Evolutionary conservation across 2,329 filamentous ascomycete species (phyloP).

Genomic region (Colletotrichum gigasporum): DNA sequence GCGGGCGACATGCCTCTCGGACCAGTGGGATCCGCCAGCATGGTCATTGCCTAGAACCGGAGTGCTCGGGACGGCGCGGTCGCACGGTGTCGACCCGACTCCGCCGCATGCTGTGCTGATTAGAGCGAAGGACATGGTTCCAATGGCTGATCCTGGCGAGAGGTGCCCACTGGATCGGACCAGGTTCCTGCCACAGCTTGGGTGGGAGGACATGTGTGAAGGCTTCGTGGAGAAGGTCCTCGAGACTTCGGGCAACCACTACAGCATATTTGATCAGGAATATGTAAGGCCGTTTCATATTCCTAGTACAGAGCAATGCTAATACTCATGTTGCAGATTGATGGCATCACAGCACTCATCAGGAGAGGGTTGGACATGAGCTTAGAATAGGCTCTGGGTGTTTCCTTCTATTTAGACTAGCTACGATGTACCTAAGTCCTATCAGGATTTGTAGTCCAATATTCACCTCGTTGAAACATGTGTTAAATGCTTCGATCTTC

Average conservation of each 20-base stretch:
- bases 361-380: conserved; percentile 6
- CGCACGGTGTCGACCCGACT: background rate
- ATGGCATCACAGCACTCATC: conserved; percentile 9
- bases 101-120: conserved; percentile 17
- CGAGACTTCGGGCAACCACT: conserved; percentile 22
- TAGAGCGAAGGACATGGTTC: conserved; percentile 17
- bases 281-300: too few species aligned
- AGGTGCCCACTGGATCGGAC: conserved; percentile 21
- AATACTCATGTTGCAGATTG: background rate
- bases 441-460: too few species aligned
- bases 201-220: conserved; percentile 23
- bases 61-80: conserved; percentile 1
- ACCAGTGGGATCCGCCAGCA: conserved; percentile 10
- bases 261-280: conserved; percentile 20
- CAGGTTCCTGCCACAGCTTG: conserved; percentile 17
- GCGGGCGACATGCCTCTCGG: conserved; percentile 20
- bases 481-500: too few species aligned
- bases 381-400: background rate
- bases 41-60: conserved; percentile 4
- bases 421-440: too few species aligned
- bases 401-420: background rate
- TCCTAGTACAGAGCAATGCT: background rate
- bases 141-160: conserved; percentile 17
- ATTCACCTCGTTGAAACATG: too few species aligned
- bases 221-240: conserved; percentile 20